Evolutionary conservation across 169 alveolate genomes (phyloP), one percentile per base, ranked within the genome.

Genomic region (Cryptosporidium muris): DNA sequence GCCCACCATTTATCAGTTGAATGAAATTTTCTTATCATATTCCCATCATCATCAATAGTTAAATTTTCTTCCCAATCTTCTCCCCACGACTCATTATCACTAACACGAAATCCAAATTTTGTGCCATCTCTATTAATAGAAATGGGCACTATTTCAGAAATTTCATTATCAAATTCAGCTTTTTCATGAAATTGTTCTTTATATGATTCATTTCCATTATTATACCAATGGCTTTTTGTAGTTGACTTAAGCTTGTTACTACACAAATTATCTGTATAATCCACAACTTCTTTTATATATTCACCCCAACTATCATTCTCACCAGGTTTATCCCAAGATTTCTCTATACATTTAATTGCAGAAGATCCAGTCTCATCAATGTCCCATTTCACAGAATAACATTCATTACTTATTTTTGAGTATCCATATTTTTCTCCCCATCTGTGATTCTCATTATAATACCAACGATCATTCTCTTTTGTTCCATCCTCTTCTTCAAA

Each of bases 371-470:
- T 51, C 37, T 47, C 37, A 34, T 66, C 51, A 8, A 49, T 40
- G 11, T 74, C 85, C 85, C 85, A 74, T 56, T 40, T 58, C 2
- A 74, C 74, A 25, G 49, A 45, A 60, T 58, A 74, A 14, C n/a
- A 43, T 25, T 74, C 85, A 74, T 74, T 74, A 58, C 58, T 74
- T 56, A 68, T 43, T 54, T 54, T 74, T 3, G 85, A 74, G 40
- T 74, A 74, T 9, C 85, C 85, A 6, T 0, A 12, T 48, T 60
- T 74, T 58, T 74, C 85, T n/a, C 85, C 85, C 85, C 85, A 74
- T 45, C 48, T 66, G 8, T 47, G 43, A 40, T 45, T 68, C 25
- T 45, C 63, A 3, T 74, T 62, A 8, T 16, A 11, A 48, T 36
- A 74, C 85, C 85, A 74, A 43, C 51, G n/a, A 58, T 74, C 85